These are phyloP conservation scores for Claviceps paspali DNA, from an alignment of 2,329 filamentous ascomycete genomes.

Conservation along the genomic window DNA sequence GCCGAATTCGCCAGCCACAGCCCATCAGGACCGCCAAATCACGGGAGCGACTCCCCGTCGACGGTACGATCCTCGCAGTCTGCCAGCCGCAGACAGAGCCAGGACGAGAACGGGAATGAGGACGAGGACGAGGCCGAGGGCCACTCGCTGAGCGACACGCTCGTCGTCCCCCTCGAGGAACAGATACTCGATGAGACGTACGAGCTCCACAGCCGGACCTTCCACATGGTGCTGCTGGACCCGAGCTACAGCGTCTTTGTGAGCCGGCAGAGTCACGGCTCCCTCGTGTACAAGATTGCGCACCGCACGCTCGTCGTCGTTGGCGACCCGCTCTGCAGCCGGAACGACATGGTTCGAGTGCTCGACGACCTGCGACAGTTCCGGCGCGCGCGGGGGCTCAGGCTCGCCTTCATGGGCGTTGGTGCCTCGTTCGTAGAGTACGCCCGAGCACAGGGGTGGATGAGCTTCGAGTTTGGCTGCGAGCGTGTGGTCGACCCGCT, in stretches of 20 bases:
- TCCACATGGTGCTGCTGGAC: constrained; percentile 12
- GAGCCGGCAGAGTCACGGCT: constrained; percentile 8
- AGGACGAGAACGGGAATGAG: no score
- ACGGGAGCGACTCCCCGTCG: no score
- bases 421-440: constrained; percentile 8
- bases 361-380: constrained; percentile 8
- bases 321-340: constrained; percentile 9
- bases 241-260: constrained; percentile 10
- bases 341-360: constrained; percentile 4
- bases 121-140: neutral
- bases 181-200: constrained; percentile 6
- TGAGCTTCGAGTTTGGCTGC: constrained; percentile 9
- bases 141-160: constrained; percentile 1
- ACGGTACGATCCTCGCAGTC: neutral
- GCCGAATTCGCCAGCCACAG: neutral
- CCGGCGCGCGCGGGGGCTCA: constrained; percentile 3
- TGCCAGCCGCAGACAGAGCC: neutral
- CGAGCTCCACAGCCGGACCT: constrained; percentile 8
- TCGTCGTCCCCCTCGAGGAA: constrained; percentile 2
- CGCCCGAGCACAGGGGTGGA: constrained; percentile 6
- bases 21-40: no score
- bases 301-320: constrained; percentile 8
- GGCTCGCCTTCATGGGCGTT: constrained; percentile 9
- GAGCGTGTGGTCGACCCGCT: constrained; percentile 9
- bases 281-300: constrained; percentile 9